Base-by-base conservation (phyloP, 257 asterid genomes). In the Penstemon davidsonii region DNA sequence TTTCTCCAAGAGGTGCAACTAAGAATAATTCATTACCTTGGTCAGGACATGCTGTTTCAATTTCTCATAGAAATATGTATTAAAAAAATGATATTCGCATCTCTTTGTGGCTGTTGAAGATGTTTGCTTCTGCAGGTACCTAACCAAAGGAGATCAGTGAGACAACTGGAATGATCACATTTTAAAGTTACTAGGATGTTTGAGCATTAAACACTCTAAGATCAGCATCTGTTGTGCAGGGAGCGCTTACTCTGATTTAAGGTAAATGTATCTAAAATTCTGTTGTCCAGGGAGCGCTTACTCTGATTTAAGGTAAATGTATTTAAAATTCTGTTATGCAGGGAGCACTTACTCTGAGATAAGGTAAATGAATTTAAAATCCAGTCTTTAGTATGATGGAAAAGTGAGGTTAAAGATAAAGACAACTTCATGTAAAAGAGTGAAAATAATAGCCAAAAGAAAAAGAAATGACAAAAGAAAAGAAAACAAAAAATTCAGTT, bases 41-140 rank as follows among this genome's bases (percentile, higher is more conserved):
- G 56, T 72, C 64, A 76, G 71, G 71, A 83, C 82, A 76, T 89
- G 86, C 73, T 79, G 83, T 79, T 87, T 87, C 82, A 91, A 82
- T 80, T 91, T 94, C 79, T 76, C 73, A 71, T 94, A 94, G 78
- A 94, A 91, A 82, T 83, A 94, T 12, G 99, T 94, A 78, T 89
- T 88, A 8, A 94, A 94, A 66, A 89, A 82, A 72, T 91, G 95
- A 80, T 64, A 89, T 63, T 77, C 73, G 54, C 73, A 44, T 66
- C 68, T 60, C 74, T 71, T 82, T 57, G 66, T 45, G 60, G 74
- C 69, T 53, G 64, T 54, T 19, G 76, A 73, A 70, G 83, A 77
- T 70, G 72, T 53, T 66, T 61, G 73, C 70, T 84, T 82, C 90
- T 87, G 96, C 87, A 91, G 80, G 73, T 87, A 86, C 85, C 99